Evolutionary conservation across 495 filamentous ascomycete genomes (phyloP).

Genomic region (Tuber microsphaerosporum): DNA sequence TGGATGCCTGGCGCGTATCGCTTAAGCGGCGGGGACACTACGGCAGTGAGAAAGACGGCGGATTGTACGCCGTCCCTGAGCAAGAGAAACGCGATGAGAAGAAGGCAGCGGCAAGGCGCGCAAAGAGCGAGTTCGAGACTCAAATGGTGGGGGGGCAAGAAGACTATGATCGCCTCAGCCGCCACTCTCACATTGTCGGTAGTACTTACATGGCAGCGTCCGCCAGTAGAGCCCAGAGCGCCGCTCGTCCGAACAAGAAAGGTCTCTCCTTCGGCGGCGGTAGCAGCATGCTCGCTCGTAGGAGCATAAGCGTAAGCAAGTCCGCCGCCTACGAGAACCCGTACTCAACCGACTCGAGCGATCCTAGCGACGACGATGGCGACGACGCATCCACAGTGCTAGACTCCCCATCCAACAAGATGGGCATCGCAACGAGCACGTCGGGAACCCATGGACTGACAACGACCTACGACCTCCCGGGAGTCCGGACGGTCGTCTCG

Average conservation of each 20-base stretch:
- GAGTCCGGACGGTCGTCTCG: constrained; percentile 47
- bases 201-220: background rate
- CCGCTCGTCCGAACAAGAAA: background rate
- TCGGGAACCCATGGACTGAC: constrained; percentile 46
- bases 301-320: background rate
- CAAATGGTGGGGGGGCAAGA: background rate
- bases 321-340: background rate
- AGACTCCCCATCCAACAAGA: constrained; percentile 16
- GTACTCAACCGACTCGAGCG: constrained; percentile 8
- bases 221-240: background rate
- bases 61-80: constrained; percentile 25
- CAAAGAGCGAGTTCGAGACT: constrained; percentile 28
- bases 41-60: constrained; percentile 22
- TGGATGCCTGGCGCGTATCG: constrained; percentile 57
- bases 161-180: background rate
- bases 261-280: background rate
- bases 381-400: constrained; percentile 4
- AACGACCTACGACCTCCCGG: constrained; percentile 52
- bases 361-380: constrained; percentile 11
- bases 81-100: constrained; percentile 20
- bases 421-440: constrained; percentile 19
- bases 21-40: constrained; percentile 40
- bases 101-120: constrained; percentile 7
- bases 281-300: background rate
- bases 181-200: no score